phyloP scores from a whole-genome alignment of 441 rosid species.

The Eruca vesicaria region DNA sequence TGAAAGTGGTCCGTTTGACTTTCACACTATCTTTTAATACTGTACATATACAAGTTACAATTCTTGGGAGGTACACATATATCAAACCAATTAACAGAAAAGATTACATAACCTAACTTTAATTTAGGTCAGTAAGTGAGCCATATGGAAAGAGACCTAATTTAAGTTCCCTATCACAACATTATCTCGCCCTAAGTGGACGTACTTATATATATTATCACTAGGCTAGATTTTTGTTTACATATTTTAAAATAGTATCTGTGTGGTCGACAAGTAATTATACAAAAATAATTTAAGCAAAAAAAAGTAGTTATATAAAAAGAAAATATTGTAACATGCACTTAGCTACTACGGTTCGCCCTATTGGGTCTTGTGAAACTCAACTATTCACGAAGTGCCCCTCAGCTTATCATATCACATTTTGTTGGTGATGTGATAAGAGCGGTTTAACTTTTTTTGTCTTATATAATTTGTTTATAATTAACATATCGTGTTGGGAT shows the following conservation, averaged over 20 bases:
- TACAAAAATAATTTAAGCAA: too few relatives aligned
- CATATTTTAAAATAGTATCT: neutral
- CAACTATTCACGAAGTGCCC: slow-evolving; percentile 21
- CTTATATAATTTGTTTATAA: slow-evolving; percentile 21
- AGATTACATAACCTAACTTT: slow-evolving; percentile 35
- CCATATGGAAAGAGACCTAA: slow-evolving; percentile 31
- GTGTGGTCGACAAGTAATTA: slow-evolving; percentile 16
- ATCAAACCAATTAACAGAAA: slow-evolving; percentile 20
- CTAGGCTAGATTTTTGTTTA: slow-evolving; percentile 7
- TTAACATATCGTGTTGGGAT: slow-evolving; percentile 21
- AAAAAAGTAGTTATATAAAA: too few relatives aligned
- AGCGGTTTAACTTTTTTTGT: slow-evolving; percentile 21
- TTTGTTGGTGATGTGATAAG: slow-evolving; percentile 32
- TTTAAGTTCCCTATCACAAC: slow-evolving; percentile 25
- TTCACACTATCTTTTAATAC: slow-evolving; percentile 10
- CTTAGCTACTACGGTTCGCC: slow-evolving; percentile 15
- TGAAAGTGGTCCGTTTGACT: slow-evolving; percentile 29
- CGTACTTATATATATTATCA: slow-evolving; percentile 32
- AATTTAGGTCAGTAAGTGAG: slow-evolving; percentile 32
- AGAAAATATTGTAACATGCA: neutral
- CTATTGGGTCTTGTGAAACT: slow-evolving; percentile 27
- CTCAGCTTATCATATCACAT: slow-evolving; percentile 37
- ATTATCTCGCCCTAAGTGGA: slow-evolving; percentile 33
- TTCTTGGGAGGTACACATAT: slow-evolving; percentile 2
- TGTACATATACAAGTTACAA: slow-evolving; percentile 10